A percentile compares a stretch with the other conserved stretches of the same genome.
These are phyloP conservation scores for Quercus glauca DNA, from an alignment of 306 rosid genomes.

Conservation along the genomic window DNA sequence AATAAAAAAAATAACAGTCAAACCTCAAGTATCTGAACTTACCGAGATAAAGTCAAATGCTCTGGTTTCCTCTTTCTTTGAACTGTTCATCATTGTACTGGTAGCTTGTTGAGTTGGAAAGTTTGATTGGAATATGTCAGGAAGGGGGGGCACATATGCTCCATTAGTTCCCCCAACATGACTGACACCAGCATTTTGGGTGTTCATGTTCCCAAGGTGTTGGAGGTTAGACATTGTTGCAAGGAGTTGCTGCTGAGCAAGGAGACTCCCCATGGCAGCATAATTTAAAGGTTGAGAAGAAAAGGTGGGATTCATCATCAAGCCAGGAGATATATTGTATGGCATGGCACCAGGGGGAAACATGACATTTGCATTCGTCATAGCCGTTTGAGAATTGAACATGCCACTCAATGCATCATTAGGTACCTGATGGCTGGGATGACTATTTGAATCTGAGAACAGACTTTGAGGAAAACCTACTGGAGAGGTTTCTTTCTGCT, in stretches of 20 bases:
- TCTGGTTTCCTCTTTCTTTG: slow-evolving; percentile 87
- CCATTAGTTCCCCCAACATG: slow-evolving; percentile 51
- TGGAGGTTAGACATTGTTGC: slow-evolving; percentile 86
- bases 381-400: slow-evolving; percentile 54
- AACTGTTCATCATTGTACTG: slow-evolving; percentile 53
- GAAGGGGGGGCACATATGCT: slow-evolving; percentile 52
- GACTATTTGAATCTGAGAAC: slow-evolving; percentile 47
- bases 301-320: slow-evolving; percentile 68
- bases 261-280: slow-evolving; percentile 65
- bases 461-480: slow-evolving; percentile 40
- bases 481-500: slow-evolving; percentile 49
- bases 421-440: slow-evolving; percentile 32
- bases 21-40: slow-evolving; percentile 21
- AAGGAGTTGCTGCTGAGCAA: slow-evolving; percentile 77
- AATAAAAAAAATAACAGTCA: slow-evolving; percentile 11
- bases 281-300: slow-evolving; percentile 76
- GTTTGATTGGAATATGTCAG: slow-evolving; percentile 84
- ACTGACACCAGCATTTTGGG: slow-evolving; percentile 47
- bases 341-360: slow-evolving; percentile 61
- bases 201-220: slow-evolving; percentile 59
- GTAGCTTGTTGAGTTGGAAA: slow-evolving; percentile 59
- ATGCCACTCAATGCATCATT: slow-evolving; percentile 43
- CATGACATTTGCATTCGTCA: slow-evolving; percentile 51
- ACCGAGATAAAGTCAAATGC: slow-evolving; percentile 98
- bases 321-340: slow-evolving; percentile 53